Conservation (phyloP, 257 asterid genomes). For the Verbena officinalis region DNA sequence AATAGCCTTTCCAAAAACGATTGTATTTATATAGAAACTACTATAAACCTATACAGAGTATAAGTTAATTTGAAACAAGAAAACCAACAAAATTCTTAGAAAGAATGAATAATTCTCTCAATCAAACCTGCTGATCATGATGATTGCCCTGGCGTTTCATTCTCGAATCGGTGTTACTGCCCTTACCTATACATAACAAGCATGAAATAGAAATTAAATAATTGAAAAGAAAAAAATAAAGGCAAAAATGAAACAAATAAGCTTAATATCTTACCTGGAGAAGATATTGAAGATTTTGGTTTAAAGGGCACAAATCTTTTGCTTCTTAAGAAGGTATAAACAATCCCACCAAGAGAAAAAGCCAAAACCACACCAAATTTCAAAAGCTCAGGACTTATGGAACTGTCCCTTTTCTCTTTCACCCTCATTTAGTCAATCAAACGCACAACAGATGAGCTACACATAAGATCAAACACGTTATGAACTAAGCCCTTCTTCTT, state of each 20-base stretch:
- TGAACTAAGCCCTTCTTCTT: slow-evolving; percentile 27
- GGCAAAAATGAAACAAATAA: neutral
- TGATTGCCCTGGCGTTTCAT: slow-evolving; percentile 36
- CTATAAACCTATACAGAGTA: too few relatives aligned
- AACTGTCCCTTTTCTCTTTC: slow-evolving; percentile 55
- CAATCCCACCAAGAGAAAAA: slow-evolving; percentile 75
- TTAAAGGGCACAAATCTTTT: slow-evolving; percentile 44
- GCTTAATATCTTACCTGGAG: slow-evolving; percentile 51
- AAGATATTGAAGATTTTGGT: slow-evolving; percentile 39
- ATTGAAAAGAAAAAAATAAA: neutral
- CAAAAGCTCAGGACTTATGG: slow-evolving; percentile 49
- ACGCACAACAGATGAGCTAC: neutral
- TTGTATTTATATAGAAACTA: neutral
- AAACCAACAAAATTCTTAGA: slow-evolving; percentile 1
- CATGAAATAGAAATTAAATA: neutral
- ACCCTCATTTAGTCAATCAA: slow-evolving; percentile 36
- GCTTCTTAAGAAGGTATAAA: slow-evolving; percentile 53
- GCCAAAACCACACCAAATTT: slow-evolving; percentile 74
- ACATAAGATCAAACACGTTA: slow-evolving; percentile 20
- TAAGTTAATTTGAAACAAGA: too few relatives aligned
- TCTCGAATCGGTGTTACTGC: slow-evolving; percentile 37
- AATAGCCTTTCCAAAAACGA: neutral
- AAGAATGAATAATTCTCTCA: too few relatives aligned
- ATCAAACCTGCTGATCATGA: slow-evolving; percentile 38
- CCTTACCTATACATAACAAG: slow-evolving; percentile 40